A percentile compares a stretch with the other conserved stretches of the same genome.
Evolutionary conservation across 345 rosid species (phyloP).

Genomic region (Lepidium africanum): DNA sequence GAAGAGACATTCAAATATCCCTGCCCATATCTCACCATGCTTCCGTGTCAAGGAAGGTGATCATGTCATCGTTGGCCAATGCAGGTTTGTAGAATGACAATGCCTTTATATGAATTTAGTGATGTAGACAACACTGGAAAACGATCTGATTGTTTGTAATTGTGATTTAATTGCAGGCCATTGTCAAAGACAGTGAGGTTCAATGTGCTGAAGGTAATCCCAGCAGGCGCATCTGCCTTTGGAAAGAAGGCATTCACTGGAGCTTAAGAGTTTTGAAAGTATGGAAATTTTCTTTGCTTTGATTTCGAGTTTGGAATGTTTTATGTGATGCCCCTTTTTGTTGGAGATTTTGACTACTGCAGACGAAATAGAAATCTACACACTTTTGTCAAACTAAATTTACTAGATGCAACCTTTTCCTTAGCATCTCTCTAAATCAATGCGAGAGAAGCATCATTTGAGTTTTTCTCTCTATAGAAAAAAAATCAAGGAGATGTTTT

Average conservation of each 20-base stretch:
- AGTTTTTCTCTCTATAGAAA: no score
- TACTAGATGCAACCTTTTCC: neutral
- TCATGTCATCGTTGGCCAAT: slow-evolving; percentile 64
- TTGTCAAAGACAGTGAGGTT: slow-evolving; percentile 72
- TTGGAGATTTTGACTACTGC: neutral
- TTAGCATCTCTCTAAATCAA: neutral
- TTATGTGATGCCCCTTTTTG: slow-evolving; percentile 8
- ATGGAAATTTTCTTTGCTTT: neutral
- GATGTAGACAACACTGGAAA: neutral
- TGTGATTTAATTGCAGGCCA: slow-evolving; percentile 38
- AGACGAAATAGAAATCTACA: slow-evolving; percentile 7
- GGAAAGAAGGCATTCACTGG: slow-evolving; percentile 68
- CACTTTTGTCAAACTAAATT: neutral
- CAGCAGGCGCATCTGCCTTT: slow-evolving; percentile 67
- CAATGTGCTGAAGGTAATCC: slow-evolving; percentile 69
- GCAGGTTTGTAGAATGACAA: slow-evolving; percentile 40
- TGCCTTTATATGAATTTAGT: neutral
- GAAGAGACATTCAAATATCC: slow-evolving; percentile 73
- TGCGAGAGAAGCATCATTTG: no score
- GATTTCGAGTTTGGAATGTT: slow-evolving; percentile 3
- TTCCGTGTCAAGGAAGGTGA: slow-evolving; percentile 80
- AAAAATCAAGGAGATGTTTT: no score
- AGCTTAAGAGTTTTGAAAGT: slow-evolving; percentile 20
- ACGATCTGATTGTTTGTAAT: neutral
- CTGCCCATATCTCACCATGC: slow-evolving; percentile 63